phyloP scores from a whole-genome alignment of 441 rosid species.

The Sinapis alba region DNA sequence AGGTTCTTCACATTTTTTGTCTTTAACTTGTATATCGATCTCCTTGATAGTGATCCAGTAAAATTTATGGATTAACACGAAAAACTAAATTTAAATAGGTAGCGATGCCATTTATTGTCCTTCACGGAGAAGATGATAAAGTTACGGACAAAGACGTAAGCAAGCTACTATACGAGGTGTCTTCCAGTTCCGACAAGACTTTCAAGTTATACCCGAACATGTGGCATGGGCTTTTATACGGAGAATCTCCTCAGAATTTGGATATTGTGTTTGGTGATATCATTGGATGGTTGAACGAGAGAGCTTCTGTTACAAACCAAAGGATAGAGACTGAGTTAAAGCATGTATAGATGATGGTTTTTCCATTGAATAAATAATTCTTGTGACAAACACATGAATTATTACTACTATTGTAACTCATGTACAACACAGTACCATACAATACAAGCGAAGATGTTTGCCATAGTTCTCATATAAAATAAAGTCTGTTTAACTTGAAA shows the following conservation, averaged over 20 bases:
- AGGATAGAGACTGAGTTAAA: conserved; percentile 17
- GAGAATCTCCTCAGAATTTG: conserved; percentile 62
- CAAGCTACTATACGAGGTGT: conserved; percentile 47
- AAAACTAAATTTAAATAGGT: conserved; percentile 43
- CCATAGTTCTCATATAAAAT: neutral
- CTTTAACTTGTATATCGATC: neutral
- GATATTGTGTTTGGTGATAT: conserved; percentile 66
- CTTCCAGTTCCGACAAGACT: conserved; percentile 74
- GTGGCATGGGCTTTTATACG: conserved; percentile 91
- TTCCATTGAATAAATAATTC: neutral
- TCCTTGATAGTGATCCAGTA: neutral
- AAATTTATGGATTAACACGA: neutral
- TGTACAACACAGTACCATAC: neutral
- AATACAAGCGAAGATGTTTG: neutral
- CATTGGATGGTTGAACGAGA: conserved; percentile 57
- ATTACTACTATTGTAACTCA: neutral
- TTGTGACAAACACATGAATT: neutral
- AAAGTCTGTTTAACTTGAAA: neutral
- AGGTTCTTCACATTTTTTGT: conserved; percentile 42
- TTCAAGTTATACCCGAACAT: conserved; percentile 69
- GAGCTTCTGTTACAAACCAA: conserved; percentile 30
- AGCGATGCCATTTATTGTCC: conserved; percentile 64
- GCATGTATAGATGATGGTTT: neutral
- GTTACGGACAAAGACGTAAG: conserved; percentile 65
- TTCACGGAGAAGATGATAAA: conserved; percentile 80